Base-by-base conservation (phyloP, 768 basidiomycete species). In the Mycena albidolilacea region DNA sequence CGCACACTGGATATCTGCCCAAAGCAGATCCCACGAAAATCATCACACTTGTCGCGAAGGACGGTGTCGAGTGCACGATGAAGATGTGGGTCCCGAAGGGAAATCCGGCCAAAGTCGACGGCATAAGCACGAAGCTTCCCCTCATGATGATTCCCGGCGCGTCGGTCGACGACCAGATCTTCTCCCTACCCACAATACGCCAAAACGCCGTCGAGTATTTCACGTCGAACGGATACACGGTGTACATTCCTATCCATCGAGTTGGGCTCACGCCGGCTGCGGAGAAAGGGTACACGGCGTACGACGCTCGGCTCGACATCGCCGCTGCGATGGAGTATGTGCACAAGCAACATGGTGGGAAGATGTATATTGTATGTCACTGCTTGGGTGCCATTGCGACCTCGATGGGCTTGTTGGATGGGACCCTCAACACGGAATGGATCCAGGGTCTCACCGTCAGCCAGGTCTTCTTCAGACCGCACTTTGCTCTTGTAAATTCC, bases 161-260 rank as follows among this genome's bases (percentile, higher is more conserved):
- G 12, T 74, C 75, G 19, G 77, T 77, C 35, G 75, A 77, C 73
- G 69, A 77, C 44, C 66, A 72, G 35, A 77, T 77, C 11, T 76
- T 66, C 57, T 70, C 77, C 7, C 54, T 72, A 19, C 77, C 75
- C 5, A 77, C 77, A 10, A 76, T 76, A 15, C 58, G 59, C 23
- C 35, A 61, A 38, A 77, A 77, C 44, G 54, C 75, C 7, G 72
- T 77, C 17, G 73, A 77, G 1, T 77, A 76, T 39, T 77, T 75
- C 66, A 72, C 71, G 9, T 50, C 54, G 55, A 41, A 10, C 5
- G 76, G 76, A 19, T 70, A 70, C 41, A 69, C n/a, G 4, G 68
- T 72, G 0, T 75, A 70, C 60, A 38, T 75, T n/a, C 46, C 69
- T 6, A 69, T 38, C 8, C 67, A 35, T 19, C 74, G 76, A 1